Conservation (phyloP, 352 stramenopile genomes). For the Saprolegnia diclina region DNA sequence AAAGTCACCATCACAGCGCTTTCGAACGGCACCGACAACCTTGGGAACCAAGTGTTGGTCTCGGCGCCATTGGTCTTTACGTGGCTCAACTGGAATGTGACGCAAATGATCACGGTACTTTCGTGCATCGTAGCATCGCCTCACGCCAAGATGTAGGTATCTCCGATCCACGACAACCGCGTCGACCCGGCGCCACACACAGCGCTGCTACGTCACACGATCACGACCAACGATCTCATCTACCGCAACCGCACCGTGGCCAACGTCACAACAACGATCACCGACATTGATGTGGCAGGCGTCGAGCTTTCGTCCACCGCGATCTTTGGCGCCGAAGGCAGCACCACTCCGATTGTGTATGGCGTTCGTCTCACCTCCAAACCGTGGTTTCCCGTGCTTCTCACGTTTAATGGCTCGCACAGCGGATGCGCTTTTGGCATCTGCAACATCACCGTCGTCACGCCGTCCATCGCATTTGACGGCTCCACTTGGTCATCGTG, state of each 20-base stretch:
- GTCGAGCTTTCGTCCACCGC: slow-evolving; percentile 42
- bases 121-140: background rate
- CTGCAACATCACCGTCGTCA: slow-evolving; percentile 58
- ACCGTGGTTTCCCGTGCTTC: slow-evolving; percentile 49
- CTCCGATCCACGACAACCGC: slow-evolving; percentile 46
- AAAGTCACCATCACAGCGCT: slow-evolving; percentile 47
- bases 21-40: slow-evolving; percentile 39
- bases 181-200: slow-evolving; percentile 34
- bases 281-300: slow-evolving; percentile 57
- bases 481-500: slow-evolving; percentile 55
- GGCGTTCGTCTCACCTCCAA: slow-evolving; percentile 50
- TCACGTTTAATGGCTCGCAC: slow-evolving; percentile 43
- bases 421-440: slow-evolving; percentile 36
- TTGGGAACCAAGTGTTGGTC: slow-evolving; percentile 38
- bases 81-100: slow-evolving; percentile 63
- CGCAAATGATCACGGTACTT: slow-evolving; percentile 39
- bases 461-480: slow-evolving; percentile 45
- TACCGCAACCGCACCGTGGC: slow-evolving; percentile 45
- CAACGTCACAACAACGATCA: slow-evolving; percentile 46
- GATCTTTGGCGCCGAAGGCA: slow-evolving; percentile 42
- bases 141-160: slow-evolving; percentile 28
- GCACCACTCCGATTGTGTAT: slow-evolving; percentile 40
- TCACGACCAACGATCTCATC: slow-evolving; percentile 61
- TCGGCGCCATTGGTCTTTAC: slow-evolving; percentile 48
- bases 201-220: slow-evolving; percentile 45